Conservation (phyloP, 352 stramenopile genomes). For the Peronospora belbahrii region DNA sequence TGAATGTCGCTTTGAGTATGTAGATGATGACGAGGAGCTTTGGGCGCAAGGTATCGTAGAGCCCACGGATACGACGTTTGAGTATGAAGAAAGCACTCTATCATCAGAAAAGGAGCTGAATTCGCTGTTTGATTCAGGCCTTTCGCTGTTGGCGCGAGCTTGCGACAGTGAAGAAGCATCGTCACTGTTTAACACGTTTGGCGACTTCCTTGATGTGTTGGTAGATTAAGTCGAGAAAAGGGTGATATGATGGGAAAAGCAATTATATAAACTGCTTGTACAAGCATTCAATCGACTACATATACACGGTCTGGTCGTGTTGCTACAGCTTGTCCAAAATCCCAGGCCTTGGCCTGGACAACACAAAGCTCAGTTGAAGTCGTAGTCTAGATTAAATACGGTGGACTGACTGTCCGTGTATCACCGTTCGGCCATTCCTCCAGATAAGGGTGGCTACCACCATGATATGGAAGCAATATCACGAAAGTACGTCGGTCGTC, state of each 20-base stretch:
- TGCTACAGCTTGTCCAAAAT: not conserved
- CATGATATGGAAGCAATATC: too few species aligned
- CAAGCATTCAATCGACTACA: not conserved
- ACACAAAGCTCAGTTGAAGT: not conserved
- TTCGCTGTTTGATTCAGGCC: slow-evolving; percentile 32
- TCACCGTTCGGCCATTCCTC: too few species aligned
- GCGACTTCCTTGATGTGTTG: slow-evolving; percentile 60
- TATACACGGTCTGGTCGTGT: not conserved
- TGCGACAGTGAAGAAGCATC: slow-evolving; percentile 54
- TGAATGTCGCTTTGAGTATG: slow-evolving; percentile 28
- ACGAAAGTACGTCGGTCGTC: not conserved
- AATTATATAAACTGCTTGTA: not conserved
- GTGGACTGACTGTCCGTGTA: too few species aligned
- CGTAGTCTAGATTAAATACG: too few species aligned
- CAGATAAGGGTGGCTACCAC: too few species aligned
- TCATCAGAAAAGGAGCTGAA: slow-evolving; percentile 19
- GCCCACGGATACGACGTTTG: slow-evolving; percentile 17
- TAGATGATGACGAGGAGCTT: slow-evolving; percentile 18
- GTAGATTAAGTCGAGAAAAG: slow-evolving; percentile 31
- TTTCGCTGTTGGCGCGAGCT: slow-evolving; percentile 46
- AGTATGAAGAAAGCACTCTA: slow-evolving; percentile 6
- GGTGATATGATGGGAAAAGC: not conserved
- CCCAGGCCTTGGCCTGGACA: not conserved
- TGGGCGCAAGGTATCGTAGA: not conserved
- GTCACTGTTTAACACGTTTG: slow-evolving; percentile 63